Base-by-base conservation (phyloP, 2,329 filamentous ascomycete species). In the Sporothrix curviconia region DNA sequence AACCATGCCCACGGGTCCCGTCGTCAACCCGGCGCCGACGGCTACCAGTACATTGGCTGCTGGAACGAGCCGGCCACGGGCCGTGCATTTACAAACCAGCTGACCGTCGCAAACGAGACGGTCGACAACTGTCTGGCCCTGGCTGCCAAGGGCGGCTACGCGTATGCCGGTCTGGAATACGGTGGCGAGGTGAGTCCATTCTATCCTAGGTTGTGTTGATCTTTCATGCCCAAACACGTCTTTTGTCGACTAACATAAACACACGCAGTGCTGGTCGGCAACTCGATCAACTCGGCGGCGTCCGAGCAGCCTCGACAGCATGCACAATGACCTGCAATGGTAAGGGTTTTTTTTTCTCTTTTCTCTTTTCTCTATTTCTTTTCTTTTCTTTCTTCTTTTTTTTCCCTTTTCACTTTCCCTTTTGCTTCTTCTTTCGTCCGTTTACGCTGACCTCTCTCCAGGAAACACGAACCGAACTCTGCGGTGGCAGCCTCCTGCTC, bases 161-260 rank as follows among this genome's bases (percentile, higher is more conserved):
- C 70, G 46, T 79, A 76, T 62, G 80, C 74, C 69, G 78, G 74
- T 3, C 75, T 77, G 6, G 78, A 81, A 62, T 81, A 77, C 60
- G 76, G 77, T 9, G 70, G 75, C 28, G 78, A 81, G 65, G 57
- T 59, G 36, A 19, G 57, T 34, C 3, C n/a, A 17, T 22, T 25
- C 14, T 15, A 7, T 14, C n/a, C n/a, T n/a, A n/a, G n/a, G n/a
- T n/a, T n/a, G n/a, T n/a, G n/a, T n/a, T n/a, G n/a, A n/a, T n/a
- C n/a, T n/a, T n/a, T n/a, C n/a, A n/a, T n/a, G n/a, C n/a, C n/a
- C n/a, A n/a, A n/a, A n/a, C n/a, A n/a, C n/a, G n/a, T n/a, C n/a
- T n/a, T n/a, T n/a, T n/a, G n/a, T n/a, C n/a, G n/a, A n/a, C n/a
- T n/a, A n/a, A n/a, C n/a, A n/a, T n/a, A n/a, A n/a, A n/a, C n/a